phyloP scores from a whole-genome alignment of 345 rosid species.

The Eutrema heterophyllum region DNA sequence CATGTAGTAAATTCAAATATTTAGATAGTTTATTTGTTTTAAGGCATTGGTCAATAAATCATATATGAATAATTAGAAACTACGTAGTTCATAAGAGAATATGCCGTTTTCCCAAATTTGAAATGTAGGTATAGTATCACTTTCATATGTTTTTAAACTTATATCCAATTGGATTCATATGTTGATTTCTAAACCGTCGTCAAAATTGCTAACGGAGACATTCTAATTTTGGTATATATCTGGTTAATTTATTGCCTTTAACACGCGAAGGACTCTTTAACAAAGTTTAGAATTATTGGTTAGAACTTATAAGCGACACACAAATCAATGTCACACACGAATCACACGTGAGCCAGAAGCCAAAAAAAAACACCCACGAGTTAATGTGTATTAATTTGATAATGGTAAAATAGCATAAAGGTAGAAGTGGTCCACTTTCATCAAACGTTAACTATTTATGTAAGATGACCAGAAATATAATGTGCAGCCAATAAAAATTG shows the following conservation, averaged over 20 bases:
- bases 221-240: not conserved
- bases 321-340: not conserved
- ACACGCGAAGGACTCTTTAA: not conserved
- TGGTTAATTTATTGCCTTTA: not conserved
- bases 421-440: constrained; percentile 15
- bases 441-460: constrained; percentile 4
- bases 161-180: not conserved
- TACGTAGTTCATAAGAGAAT: too few relatives aligned
- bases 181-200: not conserved
- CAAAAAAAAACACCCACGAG: not conserved
- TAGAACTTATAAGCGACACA: not conserved
- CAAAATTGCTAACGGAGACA: not conserved
- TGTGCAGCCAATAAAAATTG: not conserved
- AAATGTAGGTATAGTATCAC: not conserved
- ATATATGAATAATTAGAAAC: too few relatives aligned
- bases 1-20: too few relatives aligned
- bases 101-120: not conserved
- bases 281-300: not conserved
- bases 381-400: not conserved
- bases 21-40: too few relatives aligned
- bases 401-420: not conserved
- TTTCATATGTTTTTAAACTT: not conserved
- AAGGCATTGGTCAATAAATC: too few relatives aligned
- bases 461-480: not conserved
- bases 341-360: not conserved